phyloP scores from a whole-genome alignment of 148 eudicot genomes.

The Rhododendron kiyosumense region DNA sequence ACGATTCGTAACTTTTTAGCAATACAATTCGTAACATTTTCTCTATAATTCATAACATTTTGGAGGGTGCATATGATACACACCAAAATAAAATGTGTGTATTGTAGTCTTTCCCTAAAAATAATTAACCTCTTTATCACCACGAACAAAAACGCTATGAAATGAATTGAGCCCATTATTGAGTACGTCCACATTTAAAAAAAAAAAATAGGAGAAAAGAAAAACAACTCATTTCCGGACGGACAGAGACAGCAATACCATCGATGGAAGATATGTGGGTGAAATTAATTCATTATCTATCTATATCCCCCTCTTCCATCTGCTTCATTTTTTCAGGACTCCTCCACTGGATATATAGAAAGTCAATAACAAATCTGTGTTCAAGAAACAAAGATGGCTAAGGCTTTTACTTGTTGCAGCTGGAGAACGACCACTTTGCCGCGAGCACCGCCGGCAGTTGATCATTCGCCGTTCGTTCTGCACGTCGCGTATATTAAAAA shows the following conservation, averaged over 20 bases:
- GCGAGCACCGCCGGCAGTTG: neutral
- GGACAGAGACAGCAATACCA: neutral
- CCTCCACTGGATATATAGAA: neutral
- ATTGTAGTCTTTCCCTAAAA: no score
- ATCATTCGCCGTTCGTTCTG: neutral
- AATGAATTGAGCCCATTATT: no score
- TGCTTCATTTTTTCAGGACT: neutral
- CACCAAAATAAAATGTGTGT: no score
- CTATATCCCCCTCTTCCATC: neutral
- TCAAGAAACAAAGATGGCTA: neutral
- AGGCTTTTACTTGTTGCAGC: neutral
- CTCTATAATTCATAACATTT: no score
- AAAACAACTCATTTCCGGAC: neutral
- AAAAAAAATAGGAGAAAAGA: neutral
- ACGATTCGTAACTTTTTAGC: no score
- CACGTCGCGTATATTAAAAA: neutral
- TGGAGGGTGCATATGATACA: no score
- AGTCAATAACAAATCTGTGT: neutral
- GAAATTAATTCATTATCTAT: neutral
- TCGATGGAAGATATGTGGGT: neutral
- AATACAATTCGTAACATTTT: no score
- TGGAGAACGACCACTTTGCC: neutral
- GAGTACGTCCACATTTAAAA: no score
- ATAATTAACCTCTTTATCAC: no score
- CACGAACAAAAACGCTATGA: no score